Evolutionary conservation across 2,329 filamentous ascomycete species (phyloP).

Genomic region (Penicillium decumbens): DNA sequence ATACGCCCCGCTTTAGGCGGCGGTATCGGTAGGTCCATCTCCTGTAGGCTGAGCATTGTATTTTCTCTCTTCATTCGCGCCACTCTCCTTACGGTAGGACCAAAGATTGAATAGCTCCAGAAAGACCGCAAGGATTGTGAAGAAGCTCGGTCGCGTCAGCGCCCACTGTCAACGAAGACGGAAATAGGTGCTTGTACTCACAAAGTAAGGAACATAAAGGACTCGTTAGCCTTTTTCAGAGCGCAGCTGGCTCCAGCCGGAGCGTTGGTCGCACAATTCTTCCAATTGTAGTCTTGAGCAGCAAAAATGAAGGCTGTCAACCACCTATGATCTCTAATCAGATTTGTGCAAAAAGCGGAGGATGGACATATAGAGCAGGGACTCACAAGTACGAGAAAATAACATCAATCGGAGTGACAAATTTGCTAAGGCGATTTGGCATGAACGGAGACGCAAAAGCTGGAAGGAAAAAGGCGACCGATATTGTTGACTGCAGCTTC

Average conservation of each 20-base stretch:
- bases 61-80: not conserved
- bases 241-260: not conserved
- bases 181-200: not conserved
- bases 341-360: not conserved
- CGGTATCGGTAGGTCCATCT: too few species aligned
- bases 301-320: slow-evolving; percentile 3
- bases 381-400: slow-evolving; percentile 42
- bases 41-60: too few species aligned
- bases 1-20: too few species aligned
- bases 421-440: slow-evolving; percentile 29
- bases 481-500: slow-evolving; percentile 22
- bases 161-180: not conserved
- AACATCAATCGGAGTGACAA: slow-evolving; percentile 36
- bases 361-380: not conserved
- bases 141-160: not conserved
- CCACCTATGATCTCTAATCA: not conserved
- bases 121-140: not conserved
- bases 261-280: not conserved
- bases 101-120: not conserved
- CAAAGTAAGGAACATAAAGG: slow-evolving; percentile 4
- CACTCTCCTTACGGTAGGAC: not conserved
- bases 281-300: slow-evolving; percentile 1
- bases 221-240: slow-evolving; percentile 1
- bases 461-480: slow-evolving; percentile 38
- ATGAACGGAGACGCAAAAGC: slow-evolving; percentile 38